These are phyloP conservation scores for Elaeis guineensis DNA, from an alignment of 176 grass and related monocot genomes.

Conservation along the genomic window DNA sequence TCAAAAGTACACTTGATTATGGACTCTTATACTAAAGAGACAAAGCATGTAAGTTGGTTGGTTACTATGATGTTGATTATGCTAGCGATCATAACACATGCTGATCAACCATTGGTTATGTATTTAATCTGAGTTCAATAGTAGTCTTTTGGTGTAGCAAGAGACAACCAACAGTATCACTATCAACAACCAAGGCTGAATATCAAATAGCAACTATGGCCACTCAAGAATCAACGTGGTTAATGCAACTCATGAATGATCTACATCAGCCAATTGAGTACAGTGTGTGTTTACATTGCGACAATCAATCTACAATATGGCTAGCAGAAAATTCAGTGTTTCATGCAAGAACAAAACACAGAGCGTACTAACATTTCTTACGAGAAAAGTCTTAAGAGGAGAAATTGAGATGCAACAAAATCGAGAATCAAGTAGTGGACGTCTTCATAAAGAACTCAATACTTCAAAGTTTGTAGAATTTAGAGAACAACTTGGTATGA, in stretches of 20 bases:
- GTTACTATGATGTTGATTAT: slow-evolving; percentile 7
- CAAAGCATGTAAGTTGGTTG: neutral
- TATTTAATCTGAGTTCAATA: neutral
- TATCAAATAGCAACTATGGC: neutral
- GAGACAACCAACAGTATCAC: neutral
- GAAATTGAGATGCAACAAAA: neutral
- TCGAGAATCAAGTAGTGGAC: neutral
- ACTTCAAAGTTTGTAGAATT: neutral
- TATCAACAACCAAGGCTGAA: neutral
- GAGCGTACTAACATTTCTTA: neutral
- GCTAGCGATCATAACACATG: neutral
- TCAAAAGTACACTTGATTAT: slow-evolving; percentile 13
- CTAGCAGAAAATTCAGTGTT: neutral
- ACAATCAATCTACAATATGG: neutral
- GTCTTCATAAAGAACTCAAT: neutral
- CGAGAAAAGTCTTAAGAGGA: neutral
- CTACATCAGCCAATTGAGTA: neutral
- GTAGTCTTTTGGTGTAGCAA: slow-evolving; percentile 6
- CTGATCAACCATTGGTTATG: neutral
- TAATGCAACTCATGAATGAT: neutral
- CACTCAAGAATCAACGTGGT: neutral
- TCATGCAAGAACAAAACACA: neutral
- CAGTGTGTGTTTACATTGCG: no score
- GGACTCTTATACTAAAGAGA: neutral
- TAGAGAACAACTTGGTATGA: neutral